These are phyloP conservation scores for Malus fusca DNA, from an alignment of 306 rosid species.

Conservation along the genomic window DNA sequence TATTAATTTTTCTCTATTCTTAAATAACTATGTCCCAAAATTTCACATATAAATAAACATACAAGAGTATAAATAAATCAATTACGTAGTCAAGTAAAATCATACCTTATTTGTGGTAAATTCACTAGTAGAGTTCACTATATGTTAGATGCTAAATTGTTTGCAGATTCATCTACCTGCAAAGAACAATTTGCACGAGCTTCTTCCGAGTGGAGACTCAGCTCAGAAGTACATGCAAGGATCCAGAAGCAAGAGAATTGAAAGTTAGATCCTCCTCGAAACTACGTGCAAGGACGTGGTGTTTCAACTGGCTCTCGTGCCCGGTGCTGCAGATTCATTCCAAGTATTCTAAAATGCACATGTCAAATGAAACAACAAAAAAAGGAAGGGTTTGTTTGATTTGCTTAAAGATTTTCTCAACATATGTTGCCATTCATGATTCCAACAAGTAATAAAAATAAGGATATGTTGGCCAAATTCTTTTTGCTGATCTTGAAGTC, in stretches of 20 bases:
- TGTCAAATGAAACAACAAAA: conserved; percentile 70
- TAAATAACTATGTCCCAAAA: no score
- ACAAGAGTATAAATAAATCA: not conserved
- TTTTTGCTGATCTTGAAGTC: not conserved
- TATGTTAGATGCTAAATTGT: no score
- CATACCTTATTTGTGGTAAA: no score
- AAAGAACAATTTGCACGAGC: conserved; percentile 27
- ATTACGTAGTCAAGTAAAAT: no score
- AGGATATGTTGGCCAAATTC: not conserved
- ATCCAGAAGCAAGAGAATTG: conserved; percentile 49
- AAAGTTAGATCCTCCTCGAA: conserved; percentile 71
- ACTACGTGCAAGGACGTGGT: conserved; percentile 38
- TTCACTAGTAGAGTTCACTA: no score
- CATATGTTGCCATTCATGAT: not conserved
- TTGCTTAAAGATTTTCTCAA: conserved; percentile 44
- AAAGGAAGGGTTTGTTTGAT: conserved; percentile 46
- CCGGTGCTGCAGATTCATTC: conserved; percentile 54
- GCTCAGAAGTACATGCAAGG: conserved; percentile 37
- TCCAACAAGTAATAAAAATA: not conserved
- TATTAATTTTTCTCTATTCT: no score
- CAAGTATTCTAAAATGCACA: conserved; percentile 58
- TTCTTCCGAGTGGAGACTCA: conserved; percentile 62
- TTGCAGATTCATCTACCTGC: no score
- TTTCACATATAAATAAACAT: not conserved
- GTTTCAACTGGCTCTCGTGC: conserved; percentile 34